phyloP scores from a whole-genome alignment of 352 stramenopile genomes.

The Globisporangium nodosum region DNA sequence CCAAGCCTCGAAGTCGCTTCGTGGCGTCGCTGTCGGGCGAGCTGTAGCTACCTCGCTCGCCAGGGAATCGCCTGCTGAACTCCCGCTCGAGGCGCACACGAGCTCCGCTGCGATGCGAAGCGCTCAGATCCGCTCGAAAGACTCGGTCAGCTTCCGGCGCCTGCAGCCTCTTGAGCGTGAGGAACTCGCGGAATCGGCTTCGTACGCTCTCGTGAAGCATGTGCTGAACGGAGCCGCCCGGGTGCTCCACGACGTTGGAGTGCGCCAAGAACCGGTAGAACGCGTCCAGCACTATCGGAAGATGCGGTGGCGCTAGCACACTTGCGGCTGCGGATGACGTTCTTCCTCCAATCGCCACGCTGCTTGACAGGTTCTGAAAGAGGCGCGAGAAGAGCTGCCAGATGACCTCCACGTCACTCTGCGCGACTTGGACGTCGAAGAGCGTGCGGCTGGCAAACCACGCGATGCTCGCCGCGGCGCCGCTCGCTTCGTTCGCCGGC shows the following conservation, averaged over 20 bases:
- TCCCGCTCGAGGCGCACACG: background rate
- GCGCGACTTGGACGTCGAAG: constrained; percentile 43
- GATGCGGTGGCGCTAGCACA: constrained; percentile 7
- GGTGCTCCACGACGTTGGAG: constrained; percentile 35
- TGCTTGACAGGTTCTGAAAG: constrained; percentile 12
- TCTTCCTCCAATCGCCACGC: constrained; percentile 1
- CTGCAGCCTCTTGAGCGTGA: constrained; percentile 15
- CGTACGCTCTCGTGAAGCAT: constrained; percentile 19
- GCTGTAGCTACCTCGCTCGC: background rate
- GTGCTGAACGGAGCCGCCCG: constrained; percentile 1
- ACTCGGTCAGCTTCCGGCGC: constrained; percentile 13
- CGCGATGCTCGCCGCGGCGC: constrained; percentile 18
- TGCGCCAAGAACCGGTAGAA: constrained; percentile 39
- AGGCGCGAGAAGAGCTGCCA: constrained; percentile 31
- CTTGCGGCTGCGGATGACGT: background rate
- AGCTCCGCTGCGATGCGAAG: constrained; percentile 8
- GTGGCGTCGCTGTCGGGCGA: background rate
- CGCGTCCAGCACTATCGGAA: constrained; percentile 31
- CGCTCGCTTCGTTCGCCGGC: constrained; percentile 5
- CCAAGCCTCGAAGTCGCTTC: constrained; percentile 11
- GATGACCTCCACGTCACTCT: constrained; percentile 31
- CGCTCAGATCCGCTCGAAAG: constrained; percentile 10
- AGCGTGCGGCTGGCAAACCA: constrained; percentile 33
- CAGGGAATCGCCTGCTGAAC: background rate
- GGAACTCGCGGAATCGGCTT: constrained; percentile 16